Conservation (phyloP, 1,139 yeast species). For the Suhomyces terraborum region DNA sequence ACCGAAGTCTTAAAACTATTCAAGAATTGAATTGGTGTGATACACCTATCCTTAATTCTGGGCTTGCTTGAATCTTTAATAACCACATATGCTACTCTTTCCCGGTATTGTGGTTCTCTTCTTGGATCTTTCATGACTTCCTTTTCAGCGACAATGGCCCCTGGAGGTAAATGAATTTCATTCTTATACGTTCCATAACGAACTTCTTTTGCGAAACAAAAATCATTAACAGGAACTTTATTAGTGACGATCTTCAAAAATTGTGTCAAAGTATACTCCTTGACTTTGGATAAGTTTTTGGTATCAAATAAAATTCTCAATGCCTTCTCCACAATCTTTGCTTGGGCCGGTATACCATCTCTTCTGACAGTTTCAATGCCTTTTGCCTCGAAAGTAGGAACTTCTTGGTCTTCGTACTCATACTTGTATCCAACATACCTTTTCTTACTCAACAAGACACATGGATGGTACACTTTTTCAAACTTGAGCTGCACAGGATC, state of each 20-base stretch:
- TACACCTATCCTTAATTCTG: constrained; percentile 74
- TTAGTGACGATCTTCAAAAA: constrained; percentile 66
- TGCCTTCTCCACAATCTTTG: constrained; percentile 72
- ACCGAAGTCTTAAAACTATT: constrained; percentile 33
- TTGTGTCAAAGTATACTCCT: constrained; percentile 61
- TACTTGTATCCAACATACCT: constrained; percentile 84
- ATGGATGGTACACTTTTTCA: constrained; percentile 91
- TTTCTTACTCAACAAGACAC: constrained; percentile 80
- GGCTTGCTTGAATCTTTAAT: constrained; percentile 64
- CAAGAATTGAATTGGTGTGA: constrained; percentile 74
- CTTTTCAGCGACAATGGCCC: constrained; percentile 75
- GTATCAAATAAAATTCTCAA: constrained; percentile 71
- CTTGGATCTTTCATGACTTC: constrained; percentile 65
- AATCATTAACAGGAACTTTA: constrained; percentile 71
- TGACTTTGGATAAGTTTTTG: constrained; percentile 68
- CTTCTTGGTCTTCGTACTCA: constrained; percentile 55
- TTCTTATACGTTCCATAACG: constrained; percentile 79
- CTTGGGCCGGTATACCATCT: constrained; percentile 94
- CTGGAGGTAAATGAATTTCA: constrained; percentile 78
- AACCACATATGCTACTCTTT: constrained; percentile 86
- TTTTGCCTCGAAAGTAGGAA: constrained; percentile 85
- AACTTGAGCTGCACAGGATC: constrained; percentile 81
- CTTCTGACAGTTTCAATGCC: constrained; percentile 94
- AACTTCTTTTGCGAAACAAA: constrained; percentile 91
- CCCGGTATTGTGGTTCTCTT: constrained; percentile 83